Conservation (phyloP, 2,329 filamentous ascomycete genomes). For the Microthyrium microscopicum region DNA sequence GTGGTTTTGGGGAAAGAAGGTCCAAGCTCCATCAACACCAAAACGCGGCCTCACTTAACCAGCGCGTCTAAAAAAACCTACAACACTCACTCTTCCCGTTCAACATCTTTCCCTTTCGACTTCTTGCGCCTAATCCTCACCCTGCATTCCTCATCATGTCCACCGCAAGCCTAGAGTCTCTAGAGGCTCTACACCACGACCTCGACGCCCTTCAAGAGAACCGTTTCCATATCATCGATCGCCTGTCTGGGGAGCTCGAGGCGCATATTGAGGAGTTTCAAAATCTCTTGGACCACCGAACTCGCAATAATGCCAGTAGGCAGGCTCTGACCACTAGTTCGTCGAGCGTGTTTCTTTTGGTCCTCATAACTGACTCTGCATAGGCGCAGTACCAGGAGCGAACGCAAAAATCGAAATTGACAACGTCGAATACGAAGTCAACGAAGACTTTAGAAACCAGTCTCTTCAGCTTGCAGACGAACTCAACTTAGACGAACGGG, state of each 20-base stretch:
- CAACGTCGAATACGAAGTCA: conserved; percentile 62
- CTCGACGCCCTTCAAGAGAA: conserved; percentile 60
- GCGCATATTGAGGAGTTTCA: conserved; percentile 49
- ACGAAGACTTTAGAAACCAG: conserved; percentile 73
- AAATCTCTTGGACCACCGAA: conserved; percentile 53
- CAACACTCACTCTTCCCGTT: background rate
- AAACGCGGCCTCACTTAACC: too few species aligned
- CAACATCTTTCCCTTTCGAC: background rate
- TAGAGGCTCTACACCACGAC: conserved; percentile 74
- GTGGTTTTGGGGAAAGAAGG: too few species aligned
- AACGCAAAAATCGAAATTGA: conserved; percentile 52
- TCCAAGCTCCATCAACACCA: too few species aligned
- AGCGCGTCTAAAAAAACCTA: too few species aligned
- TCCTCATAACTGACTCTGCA: background rate
- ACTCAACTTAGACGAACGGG: conserved; percentile 75
- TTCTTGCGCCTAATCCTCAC: too few species aligned
- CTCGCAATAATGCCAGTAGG: conserved; percentile 56
- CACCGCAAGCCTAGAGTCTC: conserved; percentile 13
- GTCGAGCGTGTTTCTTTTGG: too few species aligned
- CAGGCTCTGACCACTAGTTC: conserved; percentile 32
- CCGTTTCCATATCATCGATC: conserved; percentile 51
- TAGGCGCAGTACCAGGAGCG: too few species aligned
- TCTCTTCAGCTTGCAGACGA: conserved; percentile 71
- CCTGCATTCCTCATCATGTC: too few species aligned
- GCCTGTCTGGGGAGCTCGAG: conserved; percentile 49